Base-by-base conservation (phyloP, 2,329 filamentous ascomycete species). In the Colletotrichum eleusines region DNA sequence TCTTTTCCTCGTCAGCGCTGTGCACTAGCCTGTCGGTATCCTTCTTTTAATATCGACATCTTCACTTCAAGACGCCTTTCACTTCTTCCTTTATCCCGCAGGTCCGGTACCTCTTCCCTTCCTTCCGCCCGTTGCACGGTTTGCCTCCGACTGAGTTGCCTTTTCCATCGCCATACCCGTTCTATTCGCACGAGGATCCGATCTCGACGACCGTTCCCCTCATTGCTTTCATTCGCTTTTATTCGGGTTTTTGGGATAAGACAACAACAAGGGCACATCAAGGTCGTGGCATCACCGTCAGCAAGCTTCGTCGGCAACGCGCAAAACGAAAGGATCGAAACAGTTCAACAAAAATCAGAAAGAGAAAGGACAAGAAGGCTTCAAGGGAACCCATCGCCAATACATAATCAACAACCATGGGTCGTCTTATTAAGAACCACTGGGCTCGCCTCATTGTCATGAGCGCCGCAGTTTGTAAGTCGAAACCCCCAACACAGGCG, bases 351-450 rank as follows among this genome's bases (percentile, higher is more conserved):
- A 64, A 9, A 55, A 66, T 67, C 71, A 68, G 59, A 65, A 46
- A 59, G 51, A 64, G 55, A 65, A 66, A 72, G 66, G 66, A 67
- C 57, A 57, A 69, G 55, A 71, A 72, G 58, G 58, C 23, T 7
- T 46, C 65, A 71, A 57, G 63, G 65, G 58, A 66, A 62, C 60
- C 54, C 26, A 31, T 18, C 23, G 50, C 35, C 54, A 61, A 38
- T 57, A 55, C 70, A 64, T 73, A 66, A 61, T 42, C 44, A 67
- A 23, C 53, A 81, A 84, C 75, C 73, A 99, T 99, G 96, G 96
- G 96, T 82, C 96, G 92, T 84, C 91, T 99, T 80, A 98, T 99
- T 86, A 99, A 99, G 88, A 98, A 98, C 86, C 96, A 99, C 86
- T 97, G 94, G 94, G 96, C 94, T 76, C 92, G 96, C 72, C 91